Percentiles rank a stretch among this genome's conserved stretches.
Conservation (phyloP, 768 basidiomycete genomes). For the Tricholoma flavovirens region DNA sequence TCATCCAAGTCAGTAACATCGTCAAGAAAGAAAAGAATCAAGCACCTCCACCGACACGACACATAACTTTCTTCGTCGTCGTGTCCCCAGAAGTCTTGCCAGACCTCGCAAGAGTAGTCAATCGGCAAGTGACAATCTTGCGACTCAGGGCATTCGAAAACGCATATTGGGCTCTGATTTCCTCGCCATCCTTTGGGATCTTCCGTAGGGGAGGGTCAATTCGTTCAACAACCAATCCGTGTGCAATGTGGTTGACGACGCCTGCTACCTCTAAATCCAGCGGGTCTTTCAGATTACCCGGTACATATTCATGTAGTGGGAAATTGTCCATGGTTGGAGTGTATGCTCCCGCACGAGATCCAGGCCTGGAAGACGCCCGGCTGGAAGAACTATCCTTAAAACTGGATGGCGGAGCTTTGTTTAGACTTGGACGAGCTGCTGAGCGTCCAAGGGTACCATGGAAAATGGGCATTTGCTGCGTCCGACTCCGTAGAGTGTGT, state of each 20-base stretch:
- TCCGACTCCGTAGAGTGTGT: slow-evolving; percentile 50
- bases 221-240: slow-evolving; percentile 73
- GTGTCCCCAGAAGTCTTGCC: slow-evolving; percentile 43
- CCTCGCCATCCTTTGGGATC: slow-evolving; percentile 66
- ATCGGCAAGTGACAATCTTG: slow-evolving; percentile 72
- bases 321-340: slow-evolving; percentile 53
- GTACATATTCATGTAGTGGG: slow-evolving; percentile 58
- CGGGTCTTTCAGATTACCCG: slow-evolving; percentile 66
- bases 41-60: slow-evolving; percentile 82
- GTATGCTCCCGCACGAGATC: slow-evolving; percentile 58
- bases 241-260: slow-evolving; percentile 70
- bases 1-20: slow-evolving; percentile 8
- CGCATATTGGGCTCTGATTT: slow-evolving; percentile 79
- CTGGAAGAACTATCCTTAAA: slow-evolving; percentile 55
- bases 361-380: slow-evolving; percentile 58
- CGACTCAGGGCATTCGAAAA: slow-evolving; percentile 68
- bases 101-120: slow-evolving; percentile 71
- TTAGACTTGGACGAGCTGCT: slow-evolving; percentile 31
- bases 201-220: slow-evolving; percentile 70
- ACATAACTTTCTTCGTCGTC: slow-evolving; percentile 84
- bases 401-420: slow-evolving; percentile 67
- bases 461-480: slow-evolving; percentile 53
- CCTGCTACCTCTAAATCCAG: slow-evolving; percentile 75
- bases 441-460: slow-evolving; percentile 36
- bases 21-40: slow-evolving; percentile 10